Conservation (phyloP, 352 stramenopile genomes). For the Aphanomyces invadans region DNA sequence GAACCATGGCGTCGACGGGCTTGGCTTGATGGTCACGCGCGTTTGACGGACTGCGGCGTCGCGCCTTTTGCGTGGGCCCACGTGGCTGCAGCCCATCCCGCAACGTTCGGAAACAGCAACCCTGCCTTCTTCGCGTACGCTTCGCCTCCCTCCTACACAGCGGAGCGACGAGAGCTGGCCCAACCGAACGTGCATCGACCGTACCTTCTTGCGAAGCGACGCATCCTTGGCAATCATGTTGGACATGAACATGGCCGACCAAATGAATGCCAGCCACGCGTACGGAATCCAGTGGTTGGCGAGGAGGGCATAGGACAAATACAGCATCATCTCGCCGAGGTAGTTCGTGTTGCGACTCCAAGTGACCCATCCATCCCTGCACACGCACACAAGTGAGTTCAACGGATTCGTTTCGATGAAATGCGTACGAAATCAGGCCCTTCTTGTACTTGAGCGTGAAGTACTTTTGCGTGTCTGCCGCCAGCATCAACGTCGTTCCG, state of each 20-base stretch:
- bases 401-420: neutral
- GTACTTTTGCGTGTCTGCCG: conserved; percentile 23
- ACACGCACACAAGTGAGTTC: neutral
- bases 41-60: no score
- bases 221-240: conserved; percentile 23
- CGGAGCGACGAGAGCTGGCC: no score
- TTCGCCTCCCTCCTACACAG: conserved; percentile 10
- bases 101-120: conserved; percentile 21
- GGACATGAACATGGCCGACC: conserved; percentile 11
- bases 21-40: no score
- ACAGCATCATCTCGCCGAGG: conserved; percentile 19
- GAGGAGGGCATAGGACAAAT: conserved; percentile 15
- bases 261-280: conserved; percentile 18
- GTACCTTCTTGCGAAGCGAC: conserved; percentile 25
- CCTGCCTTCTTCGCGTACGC: conserved; percentile 2
- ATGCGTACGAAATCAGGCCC: conserved; percentile 13
- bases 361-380: conserved; percentile 25
- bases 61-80: no score
- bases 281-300: conserved; percentile 26
- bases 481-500: neutral
- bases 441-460: conserved; percentile 9
- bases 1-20: no score
- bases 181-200: no score
- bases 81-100: neutral
- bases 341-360: conserved; percentile 27